Conservation (phyloP, 441 rosid genomes). For the Macaranga tanarius region DNA sequence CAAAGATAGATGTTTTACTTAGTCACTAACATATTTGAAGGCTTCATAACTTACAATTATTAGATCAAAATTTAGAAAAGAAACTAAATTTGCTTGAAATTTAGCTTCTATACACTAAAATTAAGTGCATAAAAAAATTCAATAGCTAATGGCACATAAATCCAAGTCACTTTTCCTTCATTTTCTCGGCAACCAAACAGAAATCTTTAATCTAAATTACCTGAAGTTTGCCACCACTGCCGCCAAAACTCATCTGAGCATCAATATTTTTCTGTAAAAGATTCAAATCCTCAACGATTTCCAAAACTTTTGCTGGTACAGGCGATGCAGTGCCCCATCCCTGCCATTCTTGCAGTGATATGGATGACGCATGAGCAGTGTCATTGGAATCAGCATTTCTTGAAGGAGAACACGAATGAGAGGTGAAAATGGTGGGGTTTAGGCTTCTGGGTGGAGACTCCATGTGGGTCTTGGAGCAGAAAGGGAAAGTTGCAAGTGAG, state of each 20-base stretch:
- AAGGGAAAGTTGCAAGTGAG: slow-evolving; percentile 29
- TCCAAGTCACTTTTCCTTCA: not conserved
- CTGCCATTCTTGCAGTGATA: slow-evolving; percentile 71
- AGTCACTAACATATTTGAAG: too few relatives aligned
- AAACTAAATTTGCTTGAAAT: not conserved
- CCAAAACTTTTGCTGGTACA: slow-evolving; percentile 59
- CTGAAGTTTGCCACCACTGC: slow-evolving; percentile 77
- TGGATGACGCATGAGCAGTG: slow-evolving; percentile 31
- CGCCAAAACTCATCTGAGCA: slow-evolving; percentile 66
- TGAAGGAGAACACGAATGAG: slow-evolving; percentile 37
- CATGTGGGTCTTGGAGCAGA: slow-evolving; percentile 36
- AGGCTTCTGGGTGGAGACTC: slow-evolving; percentile 29
- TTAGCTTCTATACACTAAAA: not conserved
- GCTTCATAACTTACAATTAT: too few relatives aligned
- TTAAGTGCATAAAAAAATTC: not conserved
- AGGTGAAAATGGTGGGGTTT: slow-evolving; percentile 26
- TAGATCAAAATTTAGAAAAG: not conserved
- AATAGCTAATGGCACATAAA: not conserved
- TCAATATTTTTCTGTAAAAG: slow-evolving; percentile 57
- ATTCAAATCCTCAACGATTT: slow-evolving; percentile 66
- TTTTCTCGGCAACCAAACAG: slow-evolving; percentile 4
- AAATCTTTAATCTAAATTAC: slow-evolving; percentile 29
- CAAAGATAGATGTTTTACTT: too few relatives aligned
- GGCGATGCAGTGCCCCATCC: slow-evolving; percentile 72
- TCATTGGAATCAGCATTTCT: slow-evolving; percentile 15